phyloP scores from a whole-genome alignment of 2,329 filamentous ascomycete species.

The Phoma sp. region DNA sequence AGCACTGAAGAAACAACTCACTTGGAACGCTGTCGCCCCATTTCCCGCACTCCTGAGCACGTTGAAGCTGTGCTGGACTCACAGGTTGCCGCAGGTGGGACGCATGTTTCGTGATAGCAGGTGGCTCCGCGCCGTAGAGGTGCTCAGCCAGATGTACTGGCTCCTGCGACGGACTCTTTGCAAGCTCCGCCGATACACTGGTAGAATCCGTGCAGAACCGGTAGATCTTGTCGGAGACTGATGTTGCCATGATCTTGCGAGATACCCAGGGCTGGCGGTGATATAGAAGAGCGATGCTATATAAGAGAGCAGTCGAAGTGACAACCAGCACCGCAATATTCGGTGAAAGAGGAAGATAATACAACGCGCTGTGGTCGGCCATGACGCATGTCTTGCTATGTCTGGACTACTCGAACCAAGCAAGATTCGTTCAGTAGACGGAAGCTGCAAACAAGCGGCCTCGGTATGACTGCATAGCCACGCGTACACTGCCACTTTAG shows the following conservation, averaged over 20 bases:
- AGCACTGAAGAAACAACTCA: slow-evolving; percentile 71
- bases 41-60: slow-evolving; percentile 66
- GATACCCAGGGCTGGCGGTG: background rate
- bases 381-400: background rate
- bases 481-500: slow-evolving; percentile 11
- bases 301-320: background rate
- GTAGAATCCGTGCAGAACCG: slow-evolving; percentile 66
- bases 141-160: slow-evolving; percentile 62
- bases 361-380: background rate
- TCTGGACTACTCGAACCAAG: background rate
- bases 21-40: slow-evolving; percentile 70
- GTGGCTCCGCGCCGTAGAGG: slow-evolving; percentile 56
- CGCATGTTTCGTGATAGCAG: slow-evolving; percentile 32
- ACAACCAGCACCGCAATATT: background rate
- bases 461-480: slow-evolving; percentile 15
- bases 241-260: slow-evolving; percentile 20
- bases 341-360: too few relatives aligned
- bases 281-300: background rate
- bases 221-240: slow-evolving; percentile 48
- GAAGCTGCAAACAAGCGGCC: background rate
- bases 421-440: background rate
- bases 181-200: slow-evolving; percentile 61
- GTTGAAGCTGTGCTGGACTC: slow-evolving; percentile 55
- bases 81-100: slow-evolving; percentile 15
- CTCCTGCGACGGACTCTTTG: slow-evolving; percentile 58